Percentiles rank a stretch among this genome's conserved stretches.
These are phyloP conservation scores for Aurinia saxatilis DNA, from an alignment of 345 rosid genomes.

Conservation along the genomic window DNA sequence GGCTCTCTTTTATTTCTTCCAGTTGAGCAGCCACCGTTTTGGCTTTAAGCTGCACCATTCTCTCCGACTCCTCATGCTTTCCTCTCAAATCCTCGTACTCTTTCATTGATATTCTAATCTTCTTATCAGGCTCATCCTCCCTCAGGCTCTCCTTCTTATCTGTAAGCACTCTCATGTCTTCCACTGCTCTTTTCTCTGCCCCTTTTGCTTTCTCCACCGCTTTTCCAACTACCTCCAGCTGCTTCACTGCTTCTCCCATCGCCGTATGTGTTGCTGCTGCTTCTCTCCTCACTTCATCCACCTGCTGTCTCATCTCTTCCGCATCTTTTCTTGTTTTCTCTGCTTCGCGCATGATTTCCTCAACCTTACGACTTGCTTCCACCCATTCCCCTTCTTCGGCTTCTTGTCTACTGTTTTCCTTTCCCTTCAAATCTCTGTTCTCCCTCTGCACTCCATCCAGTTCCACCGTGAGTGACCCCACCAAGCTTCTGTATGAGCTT, in stretches of 20 bases:
- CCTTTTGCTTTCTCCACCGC: constrained; percentile 51
- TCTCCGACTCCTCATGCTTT: constrained; percentile 44
- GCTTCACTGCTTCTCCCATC: constrained; percentile 38
- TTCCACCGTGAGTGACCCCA: constrained; percentile 39
- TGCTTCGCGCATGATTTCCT: constrained; percentile 39
- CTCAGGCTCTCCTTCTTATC: constrained; percentile 19
- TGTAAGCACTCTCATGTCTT: constrained; percentile 43
- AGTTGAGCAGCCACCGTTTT: constrained; percentile 42
- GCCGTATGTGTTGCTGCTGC: constrained; percentile 31
- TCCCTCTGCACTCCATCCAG: constrained; percentile 45
- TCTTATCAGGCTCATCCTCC: constrained; percentile 26
- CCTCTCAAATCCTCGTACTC: constrained; percentile 49
- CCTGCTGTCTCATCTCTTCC: constrained; percentile 42
- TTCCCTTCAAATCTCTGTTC: constrained; percentile 28
- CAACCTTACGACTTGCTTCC: constrained; percentile 24
- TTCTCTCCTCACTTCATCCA: constrained; percentile 25
- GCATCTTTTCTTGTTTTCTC: constrained; percentile 47
- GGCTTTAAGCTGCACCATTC: constrained; percentile 44
- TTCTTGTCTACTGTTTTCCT: constrained; percentile 28
- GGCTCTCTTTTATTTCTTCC: constrained; percentile 42
- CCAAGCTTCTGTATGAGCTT: constrained; percentile 35
- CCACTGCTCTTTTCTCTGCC: constrained; percentile 45
- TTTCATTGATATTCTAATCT: constrained; percentile 44
- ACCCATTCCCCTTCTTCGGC: constrained; percentile 9
- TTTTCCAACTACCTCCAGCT: constrained; percentile 33